Base-by-base conservation (phyloP, 192 early-diverging fungal genomes). In the Coemansia furcata region DNA sequence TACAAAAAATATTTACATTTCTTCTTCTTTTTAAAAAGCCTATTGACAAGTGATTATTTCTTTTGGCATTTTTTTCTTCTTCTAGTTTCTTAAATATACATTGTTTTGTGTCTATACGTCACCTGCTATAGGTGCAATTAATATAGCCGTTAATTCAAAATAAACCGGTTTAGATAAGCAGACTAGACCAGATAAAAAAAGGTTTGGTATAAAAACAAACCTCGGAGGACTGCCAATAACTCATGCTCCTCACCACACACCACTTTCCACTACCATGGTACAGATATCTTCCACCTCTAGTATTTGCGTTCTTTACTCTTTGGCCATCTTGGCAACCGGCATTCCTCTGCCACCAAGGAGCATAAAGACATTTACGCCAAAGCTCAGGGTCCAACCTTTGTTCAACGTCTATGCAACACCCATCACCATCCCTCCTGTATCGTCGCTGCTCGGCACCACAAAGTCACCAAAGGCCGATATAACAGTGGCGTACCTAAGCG, bases 341-440 rank as follows among this genome's bases (percentile, higher is more conserved):
- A 19, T 36, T 4, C 52, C 52, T 12, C 30, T 54, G 23, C 47
- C 47, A 9, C 21, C 39, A 65, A 30, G 17, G 47, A 3, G n/a
- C 19, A 39, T 73, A 30, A 74, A 63, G 46, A 67, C 62, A 37
- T 74, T 74, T 47, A 60, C 62, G 4, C 72, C 72, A 3, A 19
- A 32, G 17, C 72, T 74, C 15, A 64, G 64, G 62, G 37, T 30
- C 50, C n/a, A 33, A 8, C 35, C 65, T 1, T 8, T n/a, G 43
- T 62, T 73, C 32, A 73, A 50, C 30, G 66, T 68, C 26, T 73
- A 73, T 62, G 35, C 38, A 19, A 19, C 36, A 11, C 72, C 72
- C 4, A 29, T 73, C 39, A 52, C 57, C 37, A 30, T 73, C 50
- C 29, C 19, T 10, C 47, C 46, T 2, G 26, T 52, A 4, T 52